Evolutionary conservation across 2,329 filamentous ascomycete genomes (phyloP), one percentile per base, ranked within the genome.

Genomic region (Colletotrichum sp.): DNA sequence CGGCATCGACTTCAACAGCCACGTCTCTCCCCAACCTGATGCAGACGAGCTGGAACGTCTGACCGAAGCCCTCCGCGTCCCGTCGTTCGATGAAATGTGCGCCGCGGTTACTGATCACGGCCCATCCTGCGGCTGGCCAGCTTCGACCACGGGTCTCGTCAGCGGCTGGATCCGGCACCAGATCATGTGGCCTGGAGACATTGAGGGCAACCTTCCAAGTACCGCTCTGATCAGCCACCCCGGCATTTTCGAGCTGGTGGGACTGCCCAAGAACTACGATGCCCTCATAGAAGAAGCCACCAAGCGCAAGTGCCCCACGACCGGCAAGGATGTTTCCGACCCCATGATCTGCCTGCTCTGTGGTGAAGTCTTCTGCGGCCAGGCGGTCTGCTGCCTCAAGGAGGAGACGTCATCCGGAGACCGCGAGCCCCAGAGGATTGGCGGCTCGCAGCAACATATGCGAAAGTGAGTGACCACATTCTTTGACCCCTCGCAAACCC

Each of bases 331-430:
- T 79, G 87, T 99, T 66, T 94, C 93, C 3, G 97, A 99, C 83
- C 96, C 97, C 0, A 95, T 94, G 78, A 91, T 99, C 48, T 99
- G 97, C 82, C 90, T 99, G 52, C 95, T 98, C 86, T 99, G 97
- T 82, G 96, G 97, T 39, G 96, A 96, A n/a, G 95, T 99, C 55
- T 96, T 98, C 85, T 99, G 97, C 85, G 95, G 94, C 12, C 97
- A 99, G 87, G 95, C 94, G 61, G 94, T 96, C 62, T 99, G 97
- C 86, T 99, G 97, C 83, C 92, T 95, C 81, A 93, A 92, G 79
- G 88, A 92, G 75, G 91, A 91, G 73, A 85, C 84, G 60, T 84
- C 87, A 78, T 84, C 80, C 55, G 83, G 82, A 18, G 81, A 83
- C 72, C 83, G 86, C 60, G 87, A 86, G 69, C 80, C 83, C 68